Evolutionary conservation across 2,329 filamentous ascomycete genomes (phyloP).

Genomic region (Drechslerella coelobrocha): DNA sequence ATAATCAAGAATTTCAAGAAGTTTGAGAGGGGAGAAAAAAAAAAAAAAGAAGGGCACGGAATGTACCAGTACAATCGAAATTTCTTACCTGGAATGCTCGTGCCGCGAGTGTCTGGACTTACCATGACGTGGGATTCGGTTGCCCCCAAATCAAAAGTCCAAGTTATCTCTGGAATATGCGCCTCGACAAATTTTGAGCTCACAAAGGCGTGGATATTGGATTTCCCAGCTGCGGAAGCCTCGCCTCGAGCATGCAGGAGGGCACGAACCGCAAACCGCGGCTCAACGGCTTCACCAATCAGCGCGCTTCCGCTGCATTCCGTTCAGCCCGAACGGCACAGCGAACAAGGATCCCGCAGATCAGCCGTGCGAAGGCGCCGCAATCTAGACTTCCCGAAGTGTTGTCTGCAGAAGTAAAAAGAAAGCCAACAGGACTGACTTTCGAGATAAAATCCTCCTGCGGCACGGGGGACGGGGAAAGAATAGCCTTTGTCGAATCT

Average conservation of each 20-base stretch:
- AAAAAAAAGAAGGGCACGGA: no score
- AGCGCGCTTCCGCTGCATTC: constrained; percentile 5
- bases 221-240: background rate
- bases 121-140: background rate
- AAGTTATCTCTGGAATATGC: background rate
- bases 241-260: no score
- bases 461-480: background rate
- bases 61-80: background rate
- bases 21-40: background rate
- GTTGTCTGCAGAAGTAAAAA: constrained; percentile 9
- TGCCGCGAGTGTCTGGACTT: no score
- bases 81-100: background rate
- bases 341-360: constrained; percentile 17
- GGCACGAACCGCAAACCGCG: no score
- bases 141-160: background rate
- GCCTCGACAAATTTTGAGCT: background rate
- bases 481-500: background rate
- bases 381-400: constrained; percentile 30
- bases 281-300: constrained; percentile 30
- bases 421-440: no score
- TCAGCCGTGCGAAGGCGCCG: constrained; percentile 37
- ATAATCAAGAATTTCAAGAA: background rate
- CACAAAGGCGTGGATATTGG: background rate
- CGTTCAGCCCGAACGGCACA: constrained; percentile 15
- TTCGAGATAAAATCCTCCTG: background rate